Evolutionary conservation across 345 rosid genomes (phyloP).

Genomic region (Streptanthus diversifolius): DNA sequence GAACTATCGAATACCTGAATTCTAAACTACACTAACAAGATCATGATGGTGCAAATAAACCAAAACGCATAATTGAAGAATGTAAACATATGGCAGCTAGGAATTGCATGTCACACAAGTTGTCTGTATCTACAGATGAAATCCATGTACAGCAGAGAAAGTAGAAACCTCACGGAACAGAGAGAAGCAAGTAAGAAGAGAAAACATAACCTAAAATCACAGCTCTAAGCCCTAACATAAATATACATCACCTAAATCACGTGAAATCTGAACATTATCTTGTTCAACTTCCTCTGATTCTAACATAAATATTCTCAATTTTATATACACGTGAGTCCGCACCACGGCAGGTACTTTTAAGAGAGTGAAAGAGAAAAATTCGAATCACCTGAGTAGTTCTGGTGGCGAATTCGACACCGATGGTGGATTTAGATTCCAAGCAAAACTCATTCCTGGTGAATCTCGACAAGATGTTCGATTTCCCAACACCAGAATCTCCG

Average conservation of each 20-base stretch:
- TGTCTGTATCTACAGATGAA: neutral
- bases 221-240: constrained; percentile 14
- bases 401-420: constrained; percentile 76
- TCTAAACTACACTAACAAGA: neutral
- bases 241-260: constrained; percentile 9
- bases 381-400: constrained; percentile 54
- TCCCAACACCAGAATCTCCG: constrained; percentile 78
- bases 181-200: neutral
- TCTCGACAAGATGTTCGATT: constrained; percentile 70
- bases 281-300: neutral
- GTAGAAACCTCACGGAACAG: neutral
- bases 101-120: neutral
- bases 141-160: neutral
- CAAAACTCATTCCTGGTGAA: constrained; percentile 69
- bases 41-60: neutral
- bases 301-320: too few relatives aligned
- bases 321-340: too few relatives aligned
- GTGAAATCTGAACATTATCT: neutral
- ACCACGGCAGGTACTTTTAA: neutral
- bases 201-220: neutral
- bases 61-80: neutral
- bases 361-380: neutral
- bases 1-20: neutral
- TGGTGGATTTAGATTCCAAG: constrained; percentile 70
- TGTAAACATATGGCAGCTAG: neutral